Evolutionary conservation across 1,139 yeast species (phyloP), one percentile per base, ranked within the genome.

Genomic region (Suhomyces wounanorum): DNA sequence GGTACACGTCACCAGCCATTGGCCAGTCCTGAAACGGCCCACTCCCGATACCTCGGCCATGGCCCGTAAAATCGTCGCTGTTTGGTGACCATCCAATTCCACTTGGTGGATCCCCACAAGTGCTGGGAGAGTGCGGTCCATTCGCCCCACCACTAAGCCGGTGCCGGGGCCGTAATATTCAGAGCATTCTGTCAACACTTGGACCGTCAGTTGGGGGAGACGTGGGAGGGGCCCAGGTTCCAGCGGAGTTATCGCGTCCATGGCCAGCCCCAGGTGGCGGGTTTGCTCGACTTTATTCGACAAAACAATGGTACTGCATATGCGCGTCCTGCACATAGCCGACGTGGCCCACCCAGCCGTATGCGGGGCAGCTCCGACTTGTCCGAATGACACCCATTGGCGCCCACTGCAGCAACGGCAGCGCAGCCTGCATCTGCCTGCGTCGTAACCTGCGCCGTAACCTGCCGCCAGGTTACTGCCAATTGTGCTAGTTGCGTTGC

Each of bases 171-270:
- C 25, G 41, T 47, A 43, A 28, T 47, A 47, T 21, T 44, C 37
- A 5, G 33, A 25, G 18, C 31, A 10, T 28, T 38, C 31, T n/a
- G 38, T 36, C 14, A 47, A 31, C 23, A 40, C 16, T n/a, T 18
- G 16, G 16, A 39, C 17, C 14, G 50, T 40, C 30, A 40, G 33
- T 17, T 16, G 25, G 13, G 47, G 50, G 30, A 46, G 40, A n/a
- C 7, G 23, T 9, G 42, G 30, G 16, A 26, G 13, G 13, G 21
- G 13, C 21, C 21, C 6, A 8, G 11, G 18, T 26, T 18, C 23
- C 36, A 43, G 45, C 45, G 51, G 51, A 45, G 44, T 37, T 49
- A 49, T 41, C 51, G 51, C 48, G 13, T 26, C 35, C 37, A 30
- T 38, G 25, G 23, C 28, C 23, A n/a, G 10, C n/a, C 3, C 13